A percentile compares a stretch with the other conserved stretches of the same genome.
Conservation (phyloP, 2,329 filamentous ascomycete genomes). For the Aspergillus sp. region DNA sequence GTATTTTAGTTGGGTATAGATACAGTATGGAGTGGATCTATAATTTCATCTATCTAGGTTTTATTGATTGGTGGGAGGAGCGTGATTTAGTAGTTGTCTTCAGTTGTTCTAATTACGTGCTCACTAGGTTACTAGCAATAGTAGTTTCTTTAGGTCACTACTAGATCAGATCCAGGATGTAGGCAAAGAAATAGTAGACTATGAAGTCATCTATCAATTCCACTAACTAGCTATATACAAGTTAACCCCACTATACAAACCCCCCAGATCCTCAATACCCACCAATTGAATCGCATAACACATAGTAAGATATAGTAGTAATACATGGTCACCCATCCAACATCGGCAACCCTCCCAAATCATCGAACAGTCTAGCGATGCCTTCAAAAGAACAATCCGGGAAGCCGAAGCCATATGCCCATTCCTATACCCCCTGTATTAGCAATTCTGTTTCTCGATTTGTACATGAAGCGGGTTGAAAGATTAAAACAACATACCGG, state of each 20-base stretch:
- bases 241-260: neutral
- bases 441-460: neutral
- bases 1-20: neutral
- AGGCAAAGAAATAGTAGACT: too few species aligned
- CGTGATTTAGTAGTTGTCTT: too few species aligned
- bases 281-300: neutral
- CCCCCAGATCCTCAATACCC: neutral
- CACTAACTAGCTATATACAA: too few species aligned
- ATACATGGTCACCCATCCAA: constrained; percentile 24
- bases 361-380: constrained; percentile 38
- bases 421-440: constrained; percentile 23
- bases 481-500: constrained; percentile 22
- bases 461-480: neutral
- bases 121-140: too few species aligned
- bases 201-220: too few species aligned
- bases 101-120: too few species aligned
- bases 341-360: constrained; percentile 34
- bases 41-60: too few species aligned
- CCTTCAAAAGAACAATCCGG: constrained; percentile 41
- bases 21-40: too few species aligned
- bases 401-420: constrained; percentile 39
- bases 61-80: too few species aligned
- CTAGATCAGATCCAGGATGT: too few species aligned
- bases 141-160: too few species aligned
- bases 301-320: neutral